Conservation (phyloP, 2,329 filamentous ascomycete species). For the Aspergillus sp. region DNA sequence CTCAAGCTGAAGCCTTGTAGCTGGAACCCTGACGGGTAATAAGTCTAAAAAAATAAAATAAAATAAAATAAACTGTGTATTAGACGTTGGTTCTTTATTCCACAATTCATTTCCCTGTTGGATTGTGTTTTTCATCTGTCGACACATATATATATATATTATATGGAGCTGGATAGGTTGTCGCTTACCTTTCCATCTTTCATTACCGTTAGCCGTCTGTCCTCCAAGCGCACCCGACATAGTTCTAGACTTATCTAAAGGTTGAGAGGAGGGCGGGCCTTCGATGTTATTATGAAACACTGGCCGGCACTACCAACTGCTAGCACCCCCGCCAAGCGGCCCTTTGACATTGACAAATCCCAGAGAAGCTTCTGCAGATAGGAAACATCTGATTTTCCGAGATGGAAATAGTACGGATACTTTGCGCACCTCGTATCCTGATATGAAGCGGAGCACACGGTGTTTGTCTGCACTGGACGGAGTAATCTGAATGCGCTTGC, state of each 20-base stretch:
- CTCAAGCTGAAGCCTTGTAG: too few relatives aligned
- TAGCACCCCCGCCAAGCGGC: not conserved
- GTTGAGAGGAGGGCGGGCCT: not conserved
- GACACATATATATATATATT: too few relatives aligned
- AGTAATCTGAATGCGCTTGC: conserved; percentile 1
- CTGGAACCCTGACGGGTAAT: too few relatives aligned
- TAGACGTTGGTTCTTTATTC: too few relatives aligned
- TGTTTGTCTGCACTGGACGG: conserved; percentile 4
- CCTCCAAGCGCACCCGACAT: too few relatives aligned
- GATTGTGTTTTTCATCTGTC: too few relatives aligned
- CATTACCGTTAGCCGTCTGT: too few relatives aligned
- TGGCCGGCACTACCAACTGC: not conserved
- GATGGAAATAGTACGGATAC: not conserved
- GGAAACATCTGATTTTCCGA: not conserved
- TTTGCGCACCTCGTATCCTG: not conserved
- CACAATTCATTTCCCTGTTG: too few relatives aligned
- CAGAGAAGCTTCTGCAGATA: not conserved
- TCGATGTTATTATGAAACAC: not conserved
- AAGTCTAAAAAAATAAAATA: too few relatives aligned
- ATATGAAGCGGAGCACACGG: conserved; percentile 4
- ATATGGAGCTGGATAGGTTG: too few relatives aligned
- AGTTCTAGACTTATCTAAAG: not conserved
- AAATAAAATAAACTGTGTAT: too few relatives aligned
- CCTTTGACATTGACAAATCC: not conserved
- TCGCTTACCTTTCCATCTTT: too few relatives aligned